Conservation (phyloP, 192 early-diverging fungal genomes). For the Coemansia reversa region DNA sequence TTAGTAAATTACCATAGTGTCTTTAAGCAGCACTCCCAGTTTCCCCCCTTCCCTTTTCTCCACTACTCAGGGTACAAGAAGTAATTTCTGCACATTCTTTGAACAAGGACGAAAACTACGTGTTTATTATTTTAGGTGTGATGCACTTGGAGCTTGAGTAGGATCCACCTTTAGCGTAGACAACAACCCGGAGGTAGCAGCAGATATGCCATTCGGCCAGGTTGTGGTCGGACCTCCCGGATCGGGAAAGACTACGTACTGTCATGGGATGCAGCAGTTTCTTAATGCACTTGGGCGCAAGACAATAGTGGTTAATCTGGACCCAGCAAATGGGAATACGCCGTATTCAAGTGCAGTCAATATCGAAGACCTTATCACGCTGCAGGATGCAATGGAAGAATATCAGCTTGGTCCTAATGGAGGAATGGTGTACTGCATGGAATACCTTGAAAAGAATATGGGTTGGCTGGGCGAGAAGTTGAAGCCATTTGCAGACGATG, state of each 20-base stretch:
- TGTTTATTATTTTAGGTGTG: background rate
- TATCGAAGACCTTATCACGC: conserved; percentile 86
- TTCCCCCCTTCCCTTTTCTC: background rate
- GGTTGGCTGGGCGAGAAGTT: conserved; percentile 88
- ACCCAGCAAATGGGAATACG: conserved; percentile 92
- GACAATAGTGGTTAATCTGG: conserved; percentile 92
- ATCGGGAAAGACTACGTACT: conserved; percentile 95
- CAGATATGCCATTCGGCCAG: conserved; percentile 58
- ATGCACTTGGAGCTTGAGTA: background rate
- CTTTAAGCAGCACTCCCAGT: background rate
- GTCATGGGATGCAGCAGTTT: conserved; percentile 86
- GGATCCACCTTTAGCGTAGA: background rate
- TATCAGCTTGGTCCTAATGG: conserved; percentile 93
- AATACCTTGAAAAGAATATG: conserved; percentile 88
- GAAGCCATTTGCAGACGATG: conserved; percentile 38
- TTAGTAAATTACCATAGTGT: too few relatives aligned
- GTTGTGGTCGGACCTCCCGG: conserved; percentile 94
- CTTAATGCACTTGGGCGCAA: conserved; percentile 73
- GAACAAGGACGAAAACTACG: background rate
- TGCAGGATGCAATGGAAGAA: conserved; percentile 92
- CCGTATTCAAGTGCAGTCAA: conserved; percentile 80
- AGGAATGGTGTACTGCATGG: conserved; percentile 95
- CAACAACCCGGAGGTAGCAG: background rate
- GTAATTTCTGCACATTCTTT: background rate
- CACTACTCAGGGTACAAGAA: background rate